Evolutionary conservation across 2,329 filamentous ascomycete genomes (phyloP), one percentile per base, ranked within the genome.

Genomic region (Hypomyces perniciosus): DNA sequence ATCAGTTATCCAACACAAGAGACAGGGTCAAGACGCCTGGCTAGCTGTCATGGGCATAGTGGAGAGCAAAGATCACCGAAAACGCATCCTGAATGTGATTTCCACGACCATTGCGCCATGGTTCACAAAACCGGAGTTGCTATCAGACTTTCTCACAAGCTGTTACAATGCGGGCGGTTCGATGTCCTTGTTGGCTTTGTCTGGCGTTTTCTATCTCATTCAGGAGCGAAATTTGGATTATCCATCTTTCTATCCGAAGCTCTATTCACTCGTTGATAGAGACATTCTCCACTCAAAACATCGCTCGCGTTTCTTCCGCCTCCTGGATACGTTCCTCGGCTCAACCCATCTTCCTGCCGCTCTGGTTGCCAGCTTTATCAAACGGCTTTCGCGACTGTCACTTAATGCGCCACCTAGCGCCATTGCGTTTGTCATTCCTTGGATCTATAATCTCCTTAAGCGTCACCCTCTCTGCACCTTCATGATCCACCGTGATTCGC

Each of bases 71-170:
- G 79, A 86, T 12, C 86, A 95, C 65, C 84, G 88, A 46, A 97
- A 97, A 66, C 74, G 76, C 44, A 77, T 96, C 2, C 76, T 99
- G 44, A 79, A 81, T 54, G 79, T 86, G 54, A 85, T 95, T 70
- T 84, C 88, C 2, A 80, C 81, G 39, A 83, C 83, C 33, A 89
- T 96, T 59, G 86, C 88, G 27, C 91, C 92, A 1, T 95, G 90
- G 88, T 96, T 97, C 69, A 79, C 77, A 44, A 88, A 90, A 55
- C 86, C 90, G 1, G 92, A 97, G 63, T 77, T 95, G 38, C 78
- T 99, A 33, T 90, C 96, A 77, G 93, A 99, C 72, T 99, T 97
- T 68, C 73, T 99, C 50, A 96, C 90, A n/a, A 89, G 93, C 70
- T 95, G 85, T 30, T 97, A 95, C 72, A 80, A 96, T 61, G 74